These are phyloP conservation scores for Stellera chamaejasme DNA, from an alignment of 345 rosid species.

Conservation along the genomic window DNA sequence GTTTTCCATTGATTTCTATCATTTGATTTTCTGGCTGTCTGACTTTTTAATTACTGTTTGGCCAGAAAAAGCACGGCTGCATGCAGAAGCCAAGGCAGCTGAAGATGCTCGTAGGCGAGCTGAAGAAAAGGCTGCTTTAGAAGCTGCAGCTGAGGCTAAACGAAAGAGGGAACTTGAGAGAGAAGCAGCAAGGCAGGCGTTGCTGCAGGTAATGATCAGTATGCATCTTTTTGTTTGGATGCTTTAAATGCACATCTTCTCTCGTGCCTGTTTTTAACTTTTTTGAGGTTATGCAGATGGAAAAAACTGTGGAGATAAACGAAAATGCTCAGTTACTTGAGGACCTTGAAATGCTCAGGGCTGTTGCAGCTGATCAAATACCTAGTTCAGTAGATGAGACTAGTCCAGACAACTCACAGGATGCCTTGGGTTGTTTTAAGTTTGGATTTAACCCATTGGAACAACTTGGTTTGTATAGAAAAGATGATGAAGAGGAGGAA, in stretches of 20 bases:
- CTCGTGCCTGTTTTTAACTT: slow-evolving; percentile 2
- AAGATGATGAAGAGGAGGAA: slow-evolving; percentile 68
- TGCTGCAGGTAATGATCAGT: slow-evolving; percentile 47
- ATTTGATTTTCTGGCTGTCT: no score
- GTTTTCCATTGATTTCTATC: background rate
- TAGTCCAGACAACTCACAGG: slow-evolving; percentile 43
- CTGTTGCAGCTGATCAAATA: slow-evolving; percentile 46
- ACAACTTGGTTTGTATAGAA: slow-evolving; percentile 88
- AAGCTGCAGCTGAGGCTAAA: slow-evolving; percentile 79
- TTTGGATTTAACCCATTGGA: slow-evolving; percentile 82
- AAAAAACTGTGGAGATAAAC: slow-evolving; percentile 87
- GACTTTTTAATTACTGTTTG: background rate
- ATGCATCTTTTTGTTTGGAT: background rate
- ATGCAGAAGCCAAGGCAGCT: slow-evolving; percentile 92
- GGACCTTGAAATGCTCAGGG: slow-evolving; percentile 87
- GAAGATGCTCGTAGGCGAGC: slow-evolving; percentile 81
- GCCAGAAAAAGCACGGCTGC: slow-evolving; percentile 83
- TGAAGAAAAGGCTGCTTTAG: slow-evolving; percentile 85
- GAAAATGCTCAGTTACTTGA: slow-evolving; percentile 80
- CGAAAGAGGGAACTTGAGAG: slow-evolving; percentile 83
- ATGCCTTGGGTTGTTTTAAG: slow-evolving; percentile 65
- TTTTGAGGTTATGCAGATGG: slow-evolving; percentile 54
- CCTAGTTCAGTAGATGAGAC: slow-evolving; percentile 60
- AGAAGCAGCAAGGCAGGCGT: slow-evolving; percentile 89
- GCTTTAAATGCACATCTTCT: background rate